These are phyloP conservation scores for Cladophialophora exuberans DNA, from an alignment of 2,329 filamentous ascomycete species.

Conservation along the genomic window DNA sequence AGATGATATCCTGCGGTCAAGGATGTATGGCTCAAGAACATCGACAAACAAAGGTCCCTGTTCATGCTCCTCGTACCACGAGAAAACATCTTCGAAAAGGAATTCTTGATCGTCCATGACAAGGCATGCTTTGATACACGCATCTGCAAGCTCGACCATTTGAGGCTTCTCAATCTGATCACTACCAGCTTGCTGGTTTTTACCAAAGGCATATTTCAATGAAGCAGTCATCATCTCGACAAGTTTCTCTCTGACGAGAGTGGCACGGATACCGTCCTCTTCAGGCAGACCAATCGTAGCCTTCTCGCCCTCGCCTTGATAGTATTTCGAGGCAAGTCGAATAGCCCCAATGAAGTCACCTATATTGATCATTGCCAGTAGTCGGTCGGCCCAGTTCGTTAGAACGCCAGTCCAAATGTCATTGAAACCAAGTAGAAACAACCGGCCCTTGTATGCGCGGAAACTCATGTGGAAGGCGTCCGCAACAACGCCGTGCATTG, in stretches of 20 bases:
- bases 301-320: constrained; percentile 87
- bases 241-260: constrained; percentile 83
- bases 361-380: constrained; percentile 92
- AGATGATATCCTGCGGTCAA: constrained; percentile 73
- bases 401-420: constrained; percentile 88
- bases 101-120: constrained; percentile 79
- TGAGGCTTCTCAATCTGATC: constrained; percentile 62
- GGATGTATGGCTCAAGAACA: constrained; percentile 82
- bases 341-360: constrained; percentile 96
- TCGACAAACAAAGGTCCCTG: constrained; percentile 80
- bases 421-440: constrained; percentile 92
- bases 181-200: constrained; percentile 54
- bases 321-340: constrained; percentile 86
- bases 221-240: constrained; percentile 93
- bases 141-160: constrained; percentile 76
- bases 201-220: constrained; percentile 81
- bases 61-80: constrained; percentile 80
- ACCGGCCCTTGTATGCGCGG: constrained; percentile 87
- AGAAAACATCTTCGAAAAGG: constrained; percentile 87
- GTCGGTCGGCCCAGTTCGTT: constrained; percentile 94
- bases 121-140: constrained; percentile 81
- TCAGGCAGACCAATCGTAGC: constrained; percentile 92
- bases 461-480: constrained; percentile 99
- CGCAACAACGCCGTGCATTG: constrained; percentile 93
- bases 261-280: constrained; percentile 73